These are phyloP conservation scores for Yarrowia deformans DNA, from an alignment of 805 yeast genomes.

Conservation along the genomic window DNA sequence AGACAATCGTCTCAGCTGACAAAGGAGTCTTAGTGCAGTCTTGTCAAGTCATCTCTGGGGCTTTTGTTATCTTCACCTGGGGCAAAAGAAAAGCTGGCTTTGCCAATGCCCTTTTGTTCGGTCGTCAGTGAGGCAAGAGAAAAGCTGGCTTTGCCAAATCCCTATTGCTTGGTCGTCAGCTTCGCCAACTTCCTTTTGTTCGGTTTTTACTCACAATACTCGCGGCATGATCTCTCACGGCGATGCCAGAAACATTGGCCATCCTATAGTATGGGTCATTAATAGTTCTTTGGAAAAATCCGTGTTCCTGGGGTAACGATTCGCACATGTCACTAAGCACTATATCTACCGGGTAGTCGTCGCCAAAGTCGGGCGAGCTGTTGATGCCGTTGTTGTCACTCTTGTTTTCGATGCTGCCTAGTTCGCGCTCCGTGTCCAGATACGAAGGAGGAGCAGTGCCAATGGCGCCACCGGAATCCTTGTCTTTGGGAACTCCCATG, in stretches of 20 bases:
- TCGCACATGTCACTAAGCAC: constrained; percentile 86
- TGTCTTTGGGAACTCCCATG: constrained; percentile 44
- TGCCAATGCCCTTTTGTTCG: too few relatives aligned
- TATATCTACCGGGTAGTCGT: constrained; percentile 61
- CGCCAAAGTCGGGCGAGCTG: constrained; percentile 41
- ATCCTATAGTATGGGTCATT: constrained; percentile 86
- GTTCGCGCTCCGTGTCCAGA: constrained; percentile 47
- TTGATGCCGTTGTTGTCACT: not conserved
- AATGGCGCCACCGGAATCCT: constrained; percentile 38
- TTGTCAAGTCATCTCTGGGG: too few relatives aligned
- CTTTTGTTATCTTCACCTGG: too few relatives aligned
- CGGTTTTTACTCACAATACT: constrained; percentile 65
- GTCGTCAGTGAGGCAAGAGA: not conserved
- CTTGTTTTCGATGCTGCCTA: not conserved
- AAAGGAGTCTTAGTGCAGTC: too few relatives aligned
- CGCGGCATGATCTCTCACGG: constrained; percentile 78
- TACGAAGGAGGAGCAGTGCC: constrained; percentile 41
- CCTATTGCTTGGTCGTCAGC: too few relatives aligned
- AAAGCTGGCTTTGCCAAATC: too few relatives aligned
- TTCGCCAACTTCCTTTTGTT: not conserved
- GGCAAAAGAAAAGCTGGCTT: too few relatives aligned
- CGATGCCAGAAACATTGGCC: constrained; percentile 87
- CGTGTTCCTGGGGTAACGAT: constrained; percentile 58
- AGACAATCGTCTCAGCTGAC: too few relatives aligned
- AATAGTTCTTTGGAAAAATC: constrained; percentile 69